Evolutionary conservation across 208 protist genomes (phyloP).

Genomic region (Strigomonas culicis): DNA sequence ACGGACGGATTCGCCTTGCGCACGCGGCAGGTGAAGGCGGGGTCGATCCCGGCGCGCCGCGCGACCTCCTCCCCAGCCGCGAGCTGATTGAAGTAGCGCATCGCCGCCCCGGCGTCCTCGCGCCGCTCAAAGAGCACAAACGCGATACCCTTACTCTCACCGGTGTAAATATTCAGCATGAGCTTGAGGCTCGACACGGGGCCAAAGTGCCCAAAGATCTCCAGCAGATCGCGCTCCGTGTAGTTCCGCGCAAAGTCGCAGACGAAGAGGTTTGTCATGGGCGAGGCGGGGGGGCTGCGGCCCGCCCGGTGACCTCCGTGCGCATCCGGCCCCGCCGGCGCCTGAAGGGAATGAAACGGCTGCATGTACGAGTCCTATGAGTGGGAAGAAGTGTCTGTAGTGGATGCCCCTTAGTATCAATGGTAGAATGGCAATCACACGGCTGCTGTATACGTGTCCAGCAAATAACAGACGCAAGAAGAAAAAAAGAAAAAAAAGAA

Average conservation of each 20-base stretch:
- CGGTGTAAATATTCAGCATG: conserved; percentile 81
- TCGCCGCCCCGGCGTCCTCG: conserved; percentile 34
- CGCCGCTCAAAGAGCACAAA: conserved; percentile 70
- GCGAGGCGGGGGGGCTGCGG: too few relatives aligned
- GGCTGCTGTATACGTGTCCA: conserved; percentile 1
- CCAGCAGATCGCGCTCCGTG: conserved; percentile 37
- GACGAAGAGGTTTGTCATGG: conserved; percentile 82
- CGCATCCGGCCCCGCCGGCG: too few relatives aligned
- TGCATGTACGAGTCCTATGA: too few relatives aligned
- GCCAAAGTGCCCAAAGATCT: conserved; percentile 44
- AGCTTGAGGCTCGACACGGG: conserved; percentile 73
- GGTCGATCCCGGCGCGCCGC: conserved; percentile 24
- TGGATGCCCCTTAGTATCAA: not conserved
- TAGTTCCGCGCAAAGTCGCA: conserved; percentile 44
- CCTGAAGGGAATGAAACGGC: too few relatives aligned
- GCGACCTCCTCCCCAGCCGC: conserved; percentile 45
- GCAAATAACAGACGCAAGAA: not conserved
- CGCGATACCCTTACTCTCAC: conserved; percentile 60
- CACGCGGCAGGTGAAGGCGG: conserved; percentile 48
- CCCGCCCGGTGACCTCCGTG: too few relatives aligned
- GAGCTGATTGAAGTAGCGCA: too few relatives aligned
- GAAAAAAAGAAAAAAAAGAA: conserved; percentile 2
- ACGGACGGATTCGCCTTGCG: conserved; percentile 65
- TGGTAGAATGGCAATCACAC: not conserved
- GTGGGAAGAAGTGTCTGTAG: not conserved